phyloP scores from a whole-genome alignment of 1,284 basidiomycete species.

The Ganoderma boninense region DNA sequence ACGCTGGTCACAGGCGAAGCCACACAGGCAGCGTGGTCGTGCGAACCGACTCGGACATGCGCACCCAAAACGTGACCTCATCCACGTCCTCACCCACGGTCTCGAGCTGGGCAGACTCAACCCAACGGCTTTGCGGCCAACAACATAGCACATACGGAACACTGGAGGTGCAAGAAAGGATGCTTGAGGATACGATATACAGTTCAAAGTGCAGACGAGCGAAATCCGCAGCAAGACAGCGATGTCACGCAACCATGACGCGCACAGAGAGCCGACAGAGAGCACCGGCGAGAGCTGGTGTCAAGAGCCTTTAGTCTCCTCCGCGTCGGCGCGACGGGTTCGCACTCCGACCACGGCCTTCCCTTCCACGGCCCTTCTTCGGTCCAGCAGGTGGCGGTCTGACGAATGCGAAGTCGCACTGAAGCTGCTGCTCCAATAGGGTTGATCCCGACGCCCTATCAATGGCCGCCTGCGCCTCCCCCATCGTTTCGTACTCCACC shows the following conservation, averaged over 20 bases:
- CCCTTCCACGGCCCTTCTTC: conserved; percentile 72
- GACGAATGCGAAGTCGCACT: conserved; percentile 97
- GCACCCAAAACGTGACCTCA: background rate
- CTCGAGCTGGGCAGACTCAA: background rate
- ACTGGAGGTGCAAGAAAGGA: background rate
- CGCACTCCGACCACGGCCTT: conserved; percentile 75
- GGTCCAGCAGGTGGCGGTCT: conserved; percentile 85
- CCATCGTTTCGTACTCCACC: conserved; percentile 94
- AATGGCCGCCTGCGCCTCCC: conserved; percentile 94
- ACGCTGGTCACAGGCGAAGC: conserved; percentile 9
- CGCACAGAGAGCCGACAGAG: too few species aligned
- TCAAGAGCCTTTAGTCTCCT: conserved; percentile 34
- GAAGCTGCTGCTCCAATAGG: conserved; percentile 87
- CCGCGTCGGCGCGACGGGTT: conserved; percentile 66
- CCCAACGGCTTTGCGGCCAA: background rate
- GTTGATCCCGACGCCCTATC: conserved; percentile 86
- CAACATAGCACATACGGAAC: background rate
- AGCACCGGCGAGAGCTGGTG: too few species aligned
- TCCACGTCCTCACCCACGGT: background rate
- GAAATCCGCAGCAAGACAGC: conserved; percentile 14
- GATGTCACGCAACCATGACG: conserved; percentile 6
- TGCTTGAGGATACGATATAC: conserved; percentile 21
- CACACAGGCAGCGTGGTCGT: conserved; percentile 15
- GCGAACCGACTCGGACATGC: conserved; percentile 20
- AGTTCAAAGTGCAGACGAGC: conserved; percentile 6